Evolutionary conservation across 495 filamentous ascomycete species (phyloP), one percentile per base, ranked within the genome.

Genomic region (Immersiella caudata): DNA sequence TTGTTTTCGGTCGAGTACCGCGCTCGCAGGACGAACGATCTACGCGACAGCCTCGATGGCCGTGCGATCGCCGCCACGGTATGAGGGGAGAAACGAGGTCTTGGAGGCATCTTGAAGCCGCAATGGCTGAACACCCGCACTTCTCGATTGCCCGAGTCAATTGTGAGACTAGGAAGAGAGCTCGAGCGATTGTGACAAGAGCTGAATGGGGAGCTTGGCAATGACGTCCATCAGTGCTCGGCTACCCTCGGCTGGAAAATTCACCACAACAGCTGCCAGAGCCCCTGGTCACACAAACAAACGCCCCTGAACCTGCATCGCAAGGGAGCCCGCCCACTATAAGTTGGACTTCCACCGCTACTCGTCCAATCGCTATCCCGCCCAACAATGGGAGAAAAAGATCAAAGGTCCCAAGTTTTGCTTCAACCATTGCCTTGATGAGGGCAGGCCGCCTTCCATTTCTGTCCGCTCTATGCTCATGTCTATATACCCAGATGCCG

Each of bases 1-100:
- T 68, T 66, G 36, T 70, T 64, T n/a, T 77, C 76, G 65, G 74
- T 77, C 49, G 81, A 79, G 68, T 75, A 77, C 25, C 62, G 60
- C 27, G 62, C 65, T 20, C 59, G 56, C 40, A 62, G 62, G 40
- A 66, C 33, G 49, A 65, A 62, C 14, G 69, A 54, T 22, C 54
- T 58, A 33, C 61, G 1, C 52, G 52, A 29, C 24, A n/a, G 18
- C 18, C 67, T 68, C 12, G 65, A 52, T 11, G 57, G 40, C 22
- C 57, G 35, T 6, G 64, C 50, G 2, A 59, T 36, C 27, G 64
- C 56, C n/a, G 26, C 65, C 22, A 33, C 26, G 8, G 26, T 7
- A 11, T 4, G 2, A 1, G 59, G 62, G 46, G 46, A 27, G 29
- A 68, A 18, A 12, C 33, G 26, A 16, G 57, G 22, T 62, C 63